Base-by-base conservation (phyloP, 202 grass and related monocot species). In the Carex arenaria region DNA sequence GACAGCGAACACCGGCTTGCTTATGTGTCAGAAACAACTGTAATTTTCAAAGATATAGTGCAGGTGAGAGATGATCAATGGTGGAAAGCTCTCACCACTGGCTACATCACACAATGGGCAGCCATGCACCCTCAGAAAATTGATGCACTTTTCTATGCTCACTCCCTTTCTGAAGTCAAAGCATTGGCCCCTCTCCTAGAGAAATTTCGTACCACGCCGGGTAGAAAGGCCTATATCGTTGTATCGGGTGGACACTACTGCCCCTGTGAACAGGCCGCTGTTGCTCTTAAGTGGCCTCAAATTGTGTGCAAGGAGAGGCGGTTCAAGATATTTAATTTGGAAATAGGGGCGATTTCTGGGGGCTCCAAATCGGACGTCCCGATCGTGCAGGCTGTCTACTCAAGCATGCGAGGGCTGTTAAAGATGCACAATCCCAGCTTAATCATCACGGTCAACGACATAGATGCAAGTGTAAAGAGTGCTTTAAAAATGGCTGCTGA, bases 1-100 rank as follows among this genome's bases (percentile, higher is more conserved):
- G 95, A 98, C 83, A 98, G 91, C 22, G 93, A 98, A 88, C 95
- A 98, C 86, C 88, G 95, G 12, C 95, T 98, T 0, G 95, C 95
- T 8, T 90, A 98, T 61, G 91, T 98, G 0, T 83, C 95, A 0
- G 93, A 95, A 88, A 98, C 95, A 17, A 98, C 95, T 0, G 93
- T 95, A 32, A 95, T 98, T 82, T 98, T 95, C 88, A 95, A 95
- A 87, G 93, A 98, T 82, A 86, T 98, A 54, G 92, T 98, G 54
- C 89, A 87, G 80, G 93, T 95, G 70, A 82, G 95, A 2, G 95
- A 98, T 67, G 93, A 95, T 55, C 95, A 98, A 85, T 98, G 95
- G 95, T 98, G 95, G 95, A 90, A 87, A 30, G 91, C 95, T 61
- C 86, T 98, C 23, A 93, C 93, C 5, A 88, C 95, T 15, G 95